Evolutionary conservation across 1,139 yeast genomes (phyloP).

Genomic region (Taphrina populina): DNA sequence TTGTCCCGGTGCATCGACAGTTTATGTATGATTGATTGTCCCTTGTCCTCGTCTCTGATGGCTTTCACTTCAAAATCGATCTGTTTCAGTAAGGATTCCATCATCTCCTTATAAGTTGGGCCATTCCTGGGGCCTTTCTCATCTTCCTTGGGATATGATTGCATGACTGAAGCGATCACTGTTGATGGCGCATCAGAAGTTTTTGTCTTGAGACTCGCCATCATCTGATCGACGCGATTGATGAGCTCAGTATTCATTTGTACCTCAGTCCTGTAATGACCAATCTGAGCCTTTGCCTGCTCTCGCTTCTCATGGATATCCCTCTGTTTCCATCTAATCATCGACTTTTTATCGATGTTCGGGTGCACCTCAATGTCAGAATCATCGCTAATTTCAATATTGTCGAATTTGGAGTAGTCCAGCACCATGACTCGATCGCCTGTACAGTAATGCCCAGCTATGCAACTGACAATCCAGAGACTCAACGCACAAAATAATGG

Average conservation of each 20-base stretch:
- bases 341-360: constrained; percentile 89
- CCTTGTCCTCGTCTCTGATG: constrained; percentile 40
- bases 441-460: too few relatives aligned
- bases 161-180: constrained; percentile 41
- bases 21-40: constrained; percentile 40
- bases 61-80: constrained; percentile 57
- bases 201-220: constrained; percentile 44
- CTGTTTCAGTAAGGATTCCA: constrained; percentile 80
- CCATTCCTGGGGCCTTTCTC: constrained; percentile 58
- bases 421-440: too few relatives aligned
- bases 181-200: constrained; percentile 11
- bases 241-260: constrained; percentile 77
- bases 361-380: constrained; percentile 66
- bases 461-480: too few relatives aligned
- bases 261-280: constrained; percentile 67
- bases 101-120: constrained; percentile 88
- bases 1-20: constrained; percentile 45
- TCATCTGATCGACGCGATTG: constrained; percentile 64
- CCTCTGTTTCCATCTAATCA: constrained; percentile 94
- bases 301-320: constrained; percentile 92
- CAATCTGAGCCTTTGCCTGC: constrained; percentile 73
- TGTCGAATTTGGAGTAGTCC: constrained; percentile 60
- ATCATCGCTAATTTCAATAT: constrained; percentile 90
- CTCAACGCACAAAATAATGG: too few relatives aligned
- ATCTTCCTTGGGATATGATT: constrained; percentile 44